A percentile compares a stretch with the other conserved stretches of the same genome.
These are phyloP conservation scores for Phytophthora sp. DNA, from an alignment of 352 stramenopile species.

Conservation along the genomic window DNA sequence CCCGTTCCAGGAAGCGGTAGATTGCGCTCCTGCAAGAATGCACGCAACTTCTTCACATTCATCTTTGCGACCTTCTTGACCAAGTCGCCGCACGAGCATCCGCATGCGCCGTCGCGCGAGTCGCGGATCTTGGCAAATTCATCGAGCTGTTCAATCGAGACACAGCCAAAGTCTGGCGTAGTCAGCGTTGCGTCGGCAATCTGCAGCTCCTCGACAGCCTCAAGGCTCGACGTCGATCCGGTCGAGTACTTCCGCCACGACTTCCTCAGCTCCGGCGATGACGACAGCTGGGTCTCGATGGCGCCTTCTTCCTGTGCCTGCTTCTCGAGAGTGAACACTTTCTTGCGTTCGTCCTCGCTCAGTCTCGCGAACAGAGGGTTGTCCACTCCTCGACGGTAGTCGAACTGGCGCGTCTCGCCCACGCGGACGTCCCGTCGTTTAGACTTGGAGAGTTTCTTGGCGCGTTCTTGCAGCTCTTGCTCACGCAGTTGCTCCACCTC, in stretches of 20 bases:
- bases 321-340: constrained; percentile 61
- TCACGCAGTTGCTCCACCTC: constrained; percentile 66
- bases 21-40: constrained; percentile 66
- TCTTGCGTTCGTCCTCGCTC: constrained; percentile 71
- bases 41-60: constrained; percentile 81
- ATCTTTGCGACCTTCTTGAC: constrained; percentile 87
- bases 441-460: constrained; percentile 68
- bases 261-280: constrained; percentile 26
- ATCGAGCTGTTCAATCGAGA: constrained; percentile 84
- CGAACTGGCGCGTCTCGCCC: constrained; percentile 83
- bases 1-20: constrained; percentile 48
- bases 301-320: constrained; percentile 24
- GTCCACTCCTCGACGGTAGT: constrained; percentile 71
- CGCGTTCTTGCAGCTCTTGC: constrained; percentile 56
- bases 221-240: constrained; percentile 24
- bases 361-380: constrained; percentile 84
- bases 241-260: constrained; percentile 44
- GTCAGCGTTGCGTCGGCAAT: constrained; percentile 31
- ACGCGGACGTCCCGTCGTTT: constrained; percentile 59
- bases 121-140: constrained; percentile 85
- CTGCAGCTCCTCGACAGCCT: constrained; percentile 19
- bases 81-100: constrained; percentile 83
- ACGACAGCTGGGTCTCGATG: constrained; percentile 34
- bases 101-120: constrained; percentile 75
- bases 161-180: constrained; percentile 71